These are phyloP conservation scores for Ganoderma meredithae DNA, from an alignment of 1,284 basidiomycete species.

Conservation along the genomic window DNA sequence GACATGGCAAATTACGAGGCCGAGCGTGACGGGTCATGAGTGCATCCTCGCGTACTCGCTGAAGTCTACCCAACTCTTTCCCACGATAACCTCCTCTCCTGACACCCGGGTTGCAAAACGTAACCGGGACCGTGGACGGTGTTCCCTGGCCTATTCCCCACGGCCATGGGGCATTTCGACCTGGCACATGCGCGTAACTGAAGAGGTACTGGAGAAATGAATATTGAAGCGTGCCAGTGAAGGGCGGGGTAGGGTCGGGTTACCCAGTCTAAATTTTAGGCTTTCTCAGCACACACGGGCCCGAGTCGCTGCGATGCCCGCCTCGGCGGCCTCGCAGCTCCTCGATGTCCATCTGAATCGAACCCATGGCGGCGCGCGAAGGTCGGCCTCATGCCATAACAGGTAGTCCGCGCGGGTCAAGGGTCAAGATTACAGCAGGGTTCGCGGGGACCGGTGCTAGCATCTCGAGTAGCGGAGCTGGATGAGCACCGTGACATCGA, in stretches of 20 bases:
- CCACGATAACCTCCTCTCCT: neutral
- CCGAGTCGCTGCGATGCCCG: neutral
- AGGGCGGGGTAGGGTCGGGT: neutral
- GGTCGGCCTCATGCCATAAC: neutral
- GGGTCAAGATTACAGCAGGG: neutral
- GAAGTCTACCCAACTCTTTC: neutral
- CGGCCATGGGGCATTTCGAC: neutral
- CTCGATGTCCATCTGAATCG: neutral
- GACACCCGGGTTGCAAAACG: neutral
- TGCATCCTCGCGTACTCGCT: neutral
- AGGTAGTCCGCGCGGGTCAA: neutral
- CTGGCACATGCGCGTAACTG: neutral
- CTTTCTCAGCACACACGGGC: neutral
- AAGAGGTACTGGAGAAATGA: neutral
- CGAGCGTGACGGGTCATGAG: neutral
- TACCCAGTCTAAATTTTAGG: neutral
- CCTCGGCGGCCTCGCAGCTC: neutral
- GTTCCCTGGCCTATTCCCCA: neutral
- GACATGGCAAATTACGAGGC: neutral
- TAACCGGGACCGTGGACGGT: neutral
- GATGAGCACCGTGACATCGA: neutral
- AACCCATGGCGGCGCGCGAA: neutral
- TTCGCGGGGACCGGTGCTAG: neutral
- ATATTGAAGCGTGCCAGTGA: too few species aligned
- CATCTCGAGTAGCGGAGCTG: neutral